Base-by-base conservation (phyloP, 2,329 filamentous ascomycete genomes). In the Exophiala sp. region DNA sequence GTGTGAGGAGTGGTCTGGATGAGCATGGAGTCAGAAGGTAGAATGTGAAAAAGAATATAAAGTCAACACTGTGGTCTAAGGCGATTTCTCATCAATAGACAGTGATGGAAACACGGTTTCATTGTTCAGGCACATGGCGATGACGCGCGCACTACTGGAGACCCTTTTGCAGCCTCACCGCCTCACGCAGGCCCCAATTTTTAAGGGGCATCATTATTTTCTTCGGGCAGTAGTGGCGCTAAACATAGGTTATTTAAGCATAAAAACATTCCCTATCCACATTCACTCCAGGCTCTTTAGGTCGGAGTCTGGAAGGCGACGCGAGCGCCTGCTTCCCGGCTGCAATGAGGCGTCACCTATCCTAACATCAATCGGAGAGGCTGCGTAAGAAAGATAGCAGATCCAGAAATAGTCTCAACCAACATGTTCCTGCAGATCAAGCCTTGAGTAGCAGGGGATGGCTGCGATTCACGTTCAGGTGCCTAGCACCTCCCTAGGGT, bases 1-100 rank as follows among this genome's bases (percentile, higher is more conserved):
- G n/a, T n/a, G n/a, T n/a, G n/a, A n/a, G n/a, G n/a, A n/a, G n/a
- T n/a, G n/a, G n/a, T n/a, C 11, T 6, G 13, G 18, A 1, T 13
- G 10, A 16, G 18, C 9, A 19, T 37, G 34, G 14, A 8, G 34
- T 18, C 11, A 6, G 13, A n/a, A 7, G 6, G 11, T n/a, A n/a
- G 18, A 24, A 32, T 14, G 11, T 3, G 6, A 32, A n/a, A 32
- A 10, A 3, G 7, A 32, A 9, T 3, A n/a, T 7, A 32, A 7
- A 32, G 3, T 32, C 24, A n/a, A 7, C 6, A n/a, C 34, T 6
- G 7, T 16, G 11, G 3, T 19, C 34, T 22, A 44, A 13, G 6
- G n/a, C 34, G 41, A 44, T 44, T 44, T 44, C 41, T 44, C 41
- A 44, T 44, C 34, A 37, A 37, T 37, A 19, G 34, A 37, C 34